Conservation (phyloP, 2,329 filamentous ascomycete species). For the Dichotomopilus funicola region DNA sequence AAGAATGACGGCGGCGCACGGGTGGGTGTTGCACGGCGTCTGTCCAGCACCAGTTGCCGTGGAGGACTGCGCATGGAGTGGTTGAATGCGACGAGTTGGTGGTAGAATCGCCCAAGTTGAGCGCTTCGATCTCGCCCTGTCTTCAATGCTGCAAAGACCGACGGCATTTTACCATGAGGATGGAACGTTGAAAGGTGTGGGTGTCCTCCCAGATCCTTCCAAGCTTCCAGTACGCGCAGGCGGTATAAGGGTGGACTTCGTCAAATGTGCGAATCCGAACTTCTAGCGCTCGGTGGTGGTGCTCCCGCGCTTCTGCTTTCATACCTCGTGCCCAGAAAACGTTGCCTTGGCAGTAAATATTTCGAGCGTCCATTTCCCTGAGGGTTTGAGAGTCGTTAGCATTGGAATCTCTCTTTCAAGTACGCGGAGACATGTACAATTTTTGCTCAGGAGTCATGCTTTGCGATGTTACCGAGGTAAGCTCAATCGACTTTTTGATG, state of each 20-base stretch:
- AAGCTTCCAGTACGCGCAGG: background rate
- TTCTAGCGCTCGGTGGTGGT: background rate
- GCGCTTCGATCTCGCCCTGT: no score
- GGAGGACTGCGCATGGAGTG: no score
- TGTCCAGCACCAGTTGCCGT: no score
- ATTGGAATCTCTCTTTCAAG: background rate
- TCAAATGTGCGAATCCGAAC: background rate
- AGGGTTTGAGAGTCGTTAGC: background rate
- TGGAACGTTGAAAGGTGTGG: no score
- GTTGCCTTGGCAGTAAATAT: background rate
- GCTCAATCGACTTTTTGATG: background rate
- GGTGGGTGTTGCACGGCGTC: no score
- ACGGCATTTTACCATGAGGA: no score
- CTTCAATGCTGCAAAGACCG: no score
- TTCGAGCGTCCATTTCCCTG: background rate
- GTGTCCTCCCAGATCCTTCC: background rate
- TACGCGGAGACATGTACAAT: background rate
- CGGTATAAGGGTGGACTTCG: background rate
- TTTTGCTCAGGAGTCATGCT: background rate
- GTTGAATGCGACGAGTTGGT: no score
- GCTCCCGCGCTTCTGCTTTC: background rate
- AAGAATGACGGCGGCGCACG: no score
- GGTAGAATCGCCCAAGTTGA: no score
- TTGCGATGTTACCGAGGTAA: background rate
- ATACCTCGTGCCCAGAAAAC: background rate